phyloP scores from a whole-genome alignment of 2,329 filamentous ascomycete species.

The Epicoccum sorghinum region DNA sequence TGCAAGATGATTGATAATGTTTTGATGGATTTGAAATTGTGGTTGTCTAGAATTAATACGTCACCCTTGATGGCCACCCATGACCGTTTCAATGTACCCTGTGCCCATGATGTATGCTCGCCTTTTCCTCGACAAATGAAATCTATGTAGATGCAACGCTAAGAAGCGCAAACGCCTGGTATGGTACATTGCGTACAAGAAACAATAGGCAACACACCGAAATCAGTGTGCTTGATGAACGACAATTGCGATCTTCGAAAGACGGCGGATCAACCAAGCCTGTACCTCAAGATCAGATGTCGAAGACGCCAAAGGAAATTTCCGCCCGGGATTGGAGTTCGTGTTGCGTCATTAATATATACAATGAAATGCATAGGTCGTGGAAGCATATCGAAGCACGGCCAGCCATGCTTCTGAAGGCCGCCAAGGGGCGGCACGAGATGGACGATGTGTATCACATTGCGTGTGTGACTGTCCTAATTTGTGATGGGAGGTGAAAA shows the following conservation, averaged over 20 bases:
- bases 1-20: neutral
- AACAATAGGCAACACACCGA: neutral
- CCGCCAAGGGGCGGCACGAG: neutral
- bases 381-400: conserved; percentile 1
- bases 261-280: neutral
- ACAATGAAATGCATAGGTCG: conserved; percentile 6
- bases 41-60: neutral
- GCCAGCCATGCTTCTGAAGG: conserved; percentile 3
- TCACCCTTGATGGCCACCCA: neutral
- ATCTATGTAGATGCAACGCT: neutral
- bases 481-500: conserved; percentile 16
- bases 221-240: neutral
- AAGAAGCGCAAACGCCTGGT: neutral
- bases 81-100: neutral
- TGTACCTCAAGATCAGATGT: neutral
- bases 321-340: neutral
- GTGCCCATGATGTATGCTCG: neutral
- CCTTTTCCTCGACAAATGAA: conserved; percentile 1
- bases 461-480: neutral
- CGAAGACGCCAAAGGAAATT: neutral
- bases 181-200: conserved; percentile 1
- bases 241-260: neutral
- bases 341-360: conserved; percentile 16
- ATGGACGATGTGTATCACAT: too few species aligned
- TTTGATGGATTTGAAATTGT: neutral